Conservation (phyloP, 495 filamentous ascomycete species). For the Lepidopterella palustris region DNA sequence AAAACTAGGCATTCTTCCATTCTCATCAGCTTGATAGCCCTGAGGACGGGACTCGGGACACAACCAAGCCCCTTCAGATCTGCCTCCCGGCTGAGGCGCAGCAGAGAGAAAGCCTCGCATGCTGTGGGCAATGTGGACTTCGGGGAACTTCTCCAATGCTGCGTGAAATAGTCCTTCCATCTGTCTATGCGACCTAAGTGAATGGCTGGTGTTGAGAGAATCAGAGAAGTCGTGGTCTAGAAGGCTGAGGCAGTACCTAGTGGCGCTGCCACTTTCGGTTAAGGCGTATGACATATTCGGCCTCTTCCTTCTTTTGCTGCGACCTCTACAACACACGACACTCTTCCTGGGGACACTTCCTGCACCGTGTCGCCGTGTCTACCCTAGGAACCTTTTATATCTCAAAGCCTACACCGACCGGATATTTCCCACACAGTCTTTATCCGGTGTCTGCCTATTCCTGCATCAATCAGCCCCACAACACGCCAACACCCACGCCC, state of each 20-base stretch:
- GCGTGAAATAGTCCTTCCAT: neutral
- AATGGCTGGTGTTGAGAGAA: neutral
- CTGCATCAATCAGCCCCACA: conserved; percentile 12
- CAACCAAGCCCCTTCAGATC: neutral
- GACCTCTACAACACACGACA: conserved; percentile 4
- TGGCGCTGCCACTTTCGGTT: neutral
- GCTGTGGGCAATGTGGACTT: neutral
- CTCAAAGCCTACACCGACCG: neutral
- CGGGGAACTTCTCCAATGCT: neutral
- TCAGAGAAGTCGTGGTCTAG: neutral
- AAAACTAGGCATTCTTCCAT: neutral
- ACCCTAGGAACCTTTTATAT: neutral
- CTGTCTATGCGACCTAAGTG: neutral
- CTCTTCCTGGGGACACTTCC: neutral
- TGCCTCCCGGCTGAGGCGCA: neutral
- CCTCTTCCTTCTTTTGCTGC: neutral
- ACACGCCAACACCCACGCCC: conserved; percentile 10
- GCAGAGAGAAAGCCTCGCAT: neutral
- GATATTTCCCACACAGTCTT: neutral
- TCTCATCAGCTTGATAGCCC: neutral
- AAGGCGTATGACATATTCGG: conserved; percentile 1
- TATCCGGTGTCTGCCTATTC: neutral
- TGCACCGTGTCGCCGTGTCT: neutral
- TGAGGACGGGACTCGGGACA: neutral
- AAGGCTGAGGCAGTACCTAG: too few species aligned